Evolutionary conservation across 192 early-diverging fungal genomes (phyloP).

Genomic region (Backusella westeae): DNA sequence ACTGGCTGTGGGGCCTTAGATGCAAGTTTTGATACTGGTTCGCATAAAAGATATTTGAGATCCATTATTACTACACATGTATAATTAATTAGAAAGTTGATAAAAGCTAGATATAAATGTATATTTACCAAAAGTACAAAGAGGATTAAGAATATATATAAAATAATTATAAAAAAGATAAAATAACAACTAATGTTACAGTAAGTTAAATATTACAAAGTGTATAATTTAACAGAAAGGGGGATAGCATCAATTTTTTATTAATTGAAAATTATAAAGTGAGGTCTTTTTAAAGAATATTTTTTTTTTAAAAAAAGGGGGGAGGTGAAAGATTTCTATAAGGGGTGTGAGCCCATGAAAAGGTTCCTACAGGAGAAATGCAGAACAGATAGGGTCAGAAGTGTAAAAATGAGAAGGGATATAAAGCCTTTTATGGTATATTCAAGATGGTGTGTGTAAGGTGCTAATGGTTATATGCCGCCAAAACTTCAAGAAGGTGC

Average conservation of each 20-base stretch:
- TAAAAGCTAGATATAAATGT: background rate
- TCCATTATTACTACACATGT: conserved; percentile 12
- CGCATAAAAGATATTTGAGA: conserved; percentile 19
- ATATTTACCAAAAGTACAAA: background rate
- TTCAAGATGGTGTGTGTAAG: conserved; percentile 13
- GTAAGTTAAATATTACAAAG: background rate
- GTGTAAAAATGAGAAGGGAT: background rate
- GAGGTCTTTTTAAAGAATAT: conserved; percentile 1
- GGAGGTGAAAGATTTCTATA: background rate
- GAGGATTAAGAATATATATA: background rate
- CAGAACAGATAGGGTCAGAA: background rate
- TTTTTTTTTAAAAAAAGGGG: conserved; percentile 10
- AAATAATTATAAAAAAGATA: background rate
- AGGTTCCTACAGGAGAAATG: conserved; percentile 17
- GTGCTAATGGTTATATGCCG: conserved; percentile 10
- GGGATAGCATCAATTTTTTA: conserved; percentile 8
- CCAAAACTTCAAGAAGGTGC: conserved; percentile 10
- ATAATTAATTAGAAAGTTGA: background rate
- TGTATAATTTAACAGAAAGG: background rate
- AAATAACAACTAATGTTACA: background rate
- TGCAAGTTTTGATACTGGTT: conserved; percentile 2
- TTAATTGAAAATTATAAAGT: conserved; percentile 6
- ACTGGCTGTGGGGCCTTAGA: background rate
- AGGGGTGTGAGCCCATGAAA: conserved; percentile 9
- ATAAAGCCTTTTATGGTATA: conserved; percentile 6